Percentiles rank a stretch among this genome's conserved stretches.
Evolutionary conservation across 371 early-diverging fungal species (phyloP).

Genomic region (Dichotomocladium elegans): DNA sequence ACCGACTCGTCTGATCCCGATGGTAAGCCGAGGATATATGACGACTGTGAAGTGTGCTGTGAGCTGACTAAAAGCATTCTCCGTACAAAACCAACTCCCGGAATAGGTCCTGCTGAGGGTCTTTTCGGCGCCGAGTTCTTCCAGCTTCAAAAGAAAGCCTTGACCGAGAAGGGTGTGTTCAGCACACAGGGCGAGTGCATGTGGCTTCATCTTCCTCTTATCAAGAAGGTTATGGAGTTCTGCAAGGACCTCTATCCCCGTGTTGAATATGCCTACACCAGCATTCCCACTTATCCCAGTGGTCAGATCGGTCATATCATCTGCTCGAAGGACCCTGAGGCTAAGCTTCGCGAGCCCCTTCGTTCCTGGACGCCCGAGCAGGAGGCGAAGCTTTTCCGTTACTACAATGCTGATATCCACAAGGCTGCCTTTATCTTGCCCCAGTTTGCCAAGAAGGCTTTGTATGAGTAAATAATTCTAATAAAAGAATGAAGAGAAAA

Average conservation of each 20-base stretch:
- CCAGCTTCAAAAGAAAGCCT: constrained; percentile 86
- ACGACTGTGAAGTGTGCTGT: not conserved
- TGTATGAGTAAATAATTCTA: constrained; percentile 12
- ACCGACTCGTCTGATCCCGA: constrained; percentile 98
- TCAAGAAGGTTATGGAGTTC: constrained; percentile 81
- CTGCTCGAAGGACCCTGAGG: constrained; percentile 76
- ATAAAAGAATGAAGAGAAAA: too few relatives aligned
- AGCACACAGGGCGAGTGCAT: constrained; percentile 97
- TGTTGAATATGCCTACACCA: constrained; percentile 89
- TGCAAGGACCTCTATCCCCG: constrained; percentile 79
- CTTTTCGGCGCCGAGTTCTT: constrained; percentile 90
- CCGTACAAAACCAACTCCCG: too few relatives aligned
- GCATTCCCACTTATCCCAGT: constrained; percentile 95
- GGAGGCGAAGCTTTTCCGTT: constrained; percentile 79
- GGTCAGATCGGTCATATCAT: constrained; percentile 96
- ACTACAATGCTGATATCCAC: constrained; percentile 94
- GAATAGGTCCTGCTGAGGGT: constrained; percentile 86
- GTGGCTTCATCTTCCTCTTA: constrained; percentile 93
- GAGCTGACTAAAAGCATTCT: too few relatives aligned
- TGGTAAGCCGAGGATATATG: constrained; percentile 40
- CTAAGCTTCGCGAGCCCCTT: constrained; percentile 73
- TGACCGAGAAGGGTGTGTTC: constrained; percentile 89
- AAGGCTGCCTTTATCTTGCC: constrained; percentile 90
- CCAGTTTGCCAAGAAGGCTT: constrained; percentile 72
- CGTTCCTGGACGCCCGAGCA: constrained; percentile 74